phyloP scores from a whole-genome alignment of 768 basidiomycete species.

The Sarcodon sp. region DNA sequence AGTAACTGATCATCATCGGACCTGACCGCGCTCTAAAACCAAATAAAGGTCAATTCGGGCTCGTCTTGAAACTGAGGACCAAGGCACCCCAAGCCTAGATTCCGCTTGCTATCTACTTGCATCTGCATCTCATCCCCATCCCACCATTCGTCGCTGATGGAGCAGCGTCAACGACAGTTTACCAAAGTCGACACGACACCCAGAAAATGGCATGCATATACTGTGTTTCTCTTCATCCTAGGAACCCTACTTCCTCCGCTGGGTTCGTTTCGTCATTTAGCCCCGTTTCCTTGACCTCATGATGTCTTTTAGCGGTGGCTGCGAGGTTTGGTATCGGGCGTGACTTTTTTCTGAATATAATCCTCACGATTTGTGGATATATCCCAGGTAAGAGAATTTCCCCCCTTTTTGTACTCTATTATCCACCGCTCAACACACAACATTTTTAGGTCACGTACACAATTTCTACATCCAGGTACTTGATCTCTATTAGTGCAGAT shows the following conservation, averaged over 20 bases:
- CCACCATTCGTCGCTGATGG: not conserved
- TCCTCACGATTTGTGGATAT: constrained; percentile 86
- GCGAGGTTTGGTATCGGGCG: constrained; percentile 83
- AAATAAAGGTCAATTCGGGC: too few relatives aligned
- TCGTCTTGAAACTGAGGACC: too few relatives aligned
- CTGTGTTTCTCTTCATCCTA: constrained; percentile 69
- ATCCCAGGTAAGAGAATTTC: constrained; percentile 50
- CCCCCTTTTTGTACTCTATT: constrained; percentile 1
- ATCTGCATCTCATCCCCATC: not conserved
- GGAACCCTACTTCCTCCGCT: constrained; percentile 90
- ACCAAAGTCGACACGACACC: constrained; percentile 53
- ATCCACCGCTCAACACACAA: not conserved
- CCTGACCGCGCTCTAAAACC: too few relatives aligned
- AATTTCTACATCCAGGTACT: constrained; percentile 51
- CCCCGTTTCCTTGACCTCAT: not conserved
- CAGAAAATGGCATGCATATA: constrained; percentile 68
- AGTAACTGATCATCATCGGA: too few relatives aligned
- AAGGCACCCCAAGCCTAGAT: too few relatives aligned
- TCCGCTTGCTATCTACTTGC: not conserved
- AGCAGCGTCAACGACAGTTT: constrained; percentile 7
- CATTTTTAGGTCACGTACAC: constrained; percentile 62
- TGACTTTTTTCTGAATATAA: constrained; percentile 85
- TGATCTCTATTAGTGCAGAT: not conserved
- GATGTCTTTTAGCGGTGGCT: constrained; percentile 60
- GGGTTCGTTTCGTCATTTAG: constrained; percentile 34